These are phyloP conservation scores for Quercus phellos DNA, from an alignment of 331 rosid genomes.

Conservation along the genomic window DNA sequence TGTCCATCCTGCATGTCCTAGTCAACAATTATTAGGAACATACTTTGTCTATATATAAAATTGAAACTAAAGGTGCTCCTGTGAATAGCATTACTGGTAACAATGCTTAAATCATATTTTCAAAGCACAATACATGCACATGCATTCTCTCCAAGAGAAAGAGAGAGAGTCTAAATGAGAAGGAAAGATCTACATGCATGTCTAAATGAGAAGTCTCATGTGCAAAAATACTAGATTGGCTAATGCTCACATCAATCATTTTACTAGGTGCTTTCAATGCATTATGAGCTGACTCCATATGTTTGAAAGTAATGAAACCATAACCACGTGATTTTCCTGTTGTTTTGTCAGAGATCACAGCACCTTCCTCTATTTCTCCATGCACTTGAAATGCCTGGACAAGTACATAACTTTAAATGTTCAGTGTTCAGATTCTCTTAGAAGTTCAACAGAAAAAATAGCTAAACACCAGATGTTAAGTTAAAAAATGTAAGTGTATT, in stretches of 20 bases:
- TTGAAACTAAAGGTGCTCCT: no score
- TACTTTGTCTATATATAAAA: no score
- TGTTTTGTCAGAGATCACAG: constrained; percentile 58
- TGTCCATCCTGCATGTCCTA: no score
- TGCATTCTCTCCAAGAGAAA: no score
- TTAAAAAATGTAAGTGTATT: background rate
- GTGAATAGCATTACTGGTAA: no score
- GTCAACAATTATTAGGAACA: no score
- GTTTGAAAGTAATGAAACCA: constrained; percentile 75
- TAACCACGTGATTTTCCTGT: constrained; percentile 72
- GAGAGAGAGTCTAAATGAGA: background rate
- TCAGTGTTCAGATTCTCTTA: background rate
- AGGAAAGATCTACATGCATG: constrained; percentile 6
- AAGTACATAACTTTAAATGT: background rate
- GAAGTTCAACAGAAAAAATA: background rate
- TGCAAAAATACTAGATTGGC: constrained; percentile 2
- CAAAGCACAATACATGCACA: no score
- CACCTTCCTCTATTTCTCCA: constrained; percentile 88
- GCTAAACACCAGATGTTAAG: background rate
- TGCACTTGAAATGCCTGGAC: constrained; percentile 64
- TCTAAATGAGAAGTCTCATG: background rate
- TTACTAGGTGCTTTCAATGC: constrained; percentile 75
- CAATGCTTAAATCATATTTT: no score
- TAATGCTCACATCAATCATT: constrained; percentile 60
- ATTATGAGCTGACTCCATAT: constrained; percentile 62